Evolutionary conservation across 2,329 filamentous ascomycete genomes (phyloP).

Genomic region (Apiospora aurea): DNA sequence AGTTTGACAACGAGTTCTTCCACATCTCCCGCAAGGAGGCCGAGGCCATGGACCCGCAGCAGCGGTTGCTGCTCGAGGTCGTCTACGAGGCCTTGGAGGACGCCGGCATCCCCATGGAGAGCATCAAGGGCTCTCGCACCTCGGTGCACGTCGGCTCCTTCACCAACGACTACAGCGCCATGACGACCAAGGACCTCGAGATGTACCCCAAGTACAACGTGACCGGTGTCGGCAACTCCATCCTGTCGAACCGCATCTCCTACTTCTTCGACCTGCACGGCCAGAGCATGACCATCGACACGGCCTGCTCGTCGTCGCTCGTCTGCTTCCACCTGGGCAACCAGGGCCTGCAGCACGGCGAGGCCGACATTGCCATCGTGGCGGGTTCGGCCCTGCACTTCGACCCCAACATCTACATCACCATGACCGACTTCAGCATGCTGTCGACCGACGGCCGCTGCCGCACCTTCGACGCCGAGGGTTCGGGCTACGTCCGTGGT

Average conservation of each 20-base stretch:
- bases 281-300: conserved; percentile 25
- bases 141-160: conserved; percentile 9
- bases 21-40: not conserved
- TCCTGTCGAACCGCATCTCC: conserved; percentile 26
- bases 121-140: not conserved
- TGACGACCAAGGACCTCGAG: conserved; percentile 19
- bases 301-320: conserved; percentile 24
- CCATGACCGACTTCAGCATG: conserved; percentile 61
- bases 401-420: conserved; percentile 43
- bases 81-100: conserved; percentile 2
- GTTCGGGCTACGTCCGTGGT: conserved; percentile 69
- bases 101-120: not conserved
- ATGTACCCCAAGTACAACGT: conserved; percentile 19
- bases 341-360: conserved; percentile 23
- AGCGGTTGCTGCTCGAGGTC: conserved; percentile 11
- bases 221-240: conserved; percentile 17
- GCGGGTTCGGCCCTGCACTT: conserved; percentile 19
- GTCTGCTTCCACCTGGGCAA: conserved; percentile 23
- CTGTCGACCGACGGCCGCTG: conserved; percentile 58
- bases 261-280: conserved; percentile 27
- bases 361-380: conserved; percentile 16
- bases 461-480: conserved; percentile 62
- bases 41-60: conserved; percentile 18
- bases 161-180: conserved; percentile 9
- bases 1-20: conserved; percentile 12